Percentiles rank a stretch among this genome's conserved stretches.
These are phyloP conservation scores for Colletotrichum musicola DNA, from an alignment of 2,329 filamentous ascomycete genomes.

Conservation along the genomic window DNA sequence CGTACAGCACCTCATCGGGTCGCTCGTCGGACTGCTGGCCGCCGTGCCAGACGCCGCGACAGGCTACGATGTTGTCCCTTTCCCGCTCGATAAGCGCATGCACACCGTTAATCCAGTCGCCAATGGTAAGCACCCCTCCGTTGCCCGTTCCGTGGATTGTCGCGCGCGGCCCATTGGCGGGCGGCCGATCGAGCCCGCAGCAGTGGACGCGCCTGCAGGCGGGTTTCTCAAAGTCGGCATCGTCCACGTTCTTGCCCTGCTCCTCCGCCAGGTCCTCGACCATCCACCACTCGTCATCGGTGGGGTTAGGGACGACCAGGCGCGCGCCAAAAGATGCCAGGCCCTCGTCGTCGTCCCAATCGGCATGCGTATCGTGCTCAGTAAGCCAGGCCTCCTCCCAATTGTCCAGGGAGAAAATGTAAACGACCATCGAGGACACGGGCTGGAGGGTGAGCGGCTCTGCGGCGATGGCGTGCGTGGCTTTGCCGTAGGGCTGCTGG, in stretches of 20 bases:
- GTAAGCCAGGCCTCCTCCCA: conserved; percentile 1
- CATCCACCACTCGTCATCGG: conserved; percentile 1
- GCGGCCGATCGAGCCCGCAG: conserved; percentile 17
- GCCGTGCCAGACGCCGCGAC: conserved; percentile 8
- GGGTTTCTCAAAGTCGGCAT: conserved; percentile 4
- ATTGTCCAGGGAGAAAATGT: not conserved
- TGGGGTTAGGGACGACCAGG: not conserved
- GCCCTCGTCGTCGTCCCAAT: not conserved
- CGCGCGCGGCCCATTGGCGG: not conserved
- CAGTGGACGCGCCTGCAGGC: conserved; percentile 5
- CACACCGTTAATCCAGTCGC: conserved; percentile 6
- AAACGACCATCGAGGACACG: conserved; percentile 7
- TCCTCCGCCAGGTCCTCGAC: conserved; percentile 10
- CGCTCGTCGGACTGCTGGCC: not conserved
- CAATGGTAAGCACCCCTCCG: conserved; percentile 19
- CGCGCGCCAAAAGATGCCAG: not conserved
- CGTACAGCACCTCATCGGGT: conserved; percentile 14
- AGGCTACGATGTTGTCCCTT: conserved; percentile 2
- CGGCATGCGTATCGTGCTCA: conserved; percentile 9
- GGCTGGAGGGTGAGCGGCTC: conserved; percentile 9
- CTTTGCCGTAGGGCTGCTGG: conserved; percentile 9
- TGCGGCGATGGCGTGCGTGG: conserved; percentile 10
- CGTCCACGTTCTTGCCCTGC: conserved; percentile 1
- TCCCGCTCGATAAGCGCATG: not conserved
- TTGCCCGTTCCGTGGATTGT: conserved; percentile 5